Conservation (phyloP, 768 basidiomycete genomes). For the Agaricus blazei region DNA sequence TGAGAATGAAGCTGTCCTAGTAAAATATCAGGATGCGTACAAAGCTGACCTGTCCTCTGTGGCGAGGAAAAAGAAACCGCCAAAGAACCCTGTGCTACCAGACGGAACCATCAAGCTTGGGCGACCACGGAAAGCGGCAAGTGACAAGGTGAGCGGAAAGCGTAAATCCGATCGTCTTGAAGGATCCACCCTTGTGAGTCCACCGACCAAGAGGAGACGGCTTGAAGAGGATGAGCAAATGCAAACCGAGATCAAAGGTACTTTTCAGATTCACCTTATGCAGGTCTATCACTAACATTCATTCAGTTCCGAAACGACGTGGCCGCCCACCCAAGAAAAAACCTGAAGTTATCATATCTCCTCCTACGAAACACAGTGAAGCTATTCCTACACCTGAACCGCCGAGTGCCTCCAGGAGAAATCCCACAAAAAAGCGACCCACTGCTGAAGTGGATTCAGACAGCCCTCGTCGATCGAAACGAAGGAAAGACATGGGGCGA, state of each 20-base stretch:
- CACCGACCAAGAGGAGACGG: not conserved
- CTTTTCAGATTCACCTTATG: too few relatives aligned
- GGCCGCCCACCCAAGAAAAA: constrained; percentile 29
- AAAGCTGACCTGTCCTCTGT: constrained; percentile 18
- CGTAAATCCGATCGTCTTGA: not conserved
- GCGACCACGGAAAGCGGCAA: constrained; percentile 42
- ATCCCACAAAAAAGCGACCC: not conserved
- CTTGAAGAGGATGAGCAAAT: not conserved
- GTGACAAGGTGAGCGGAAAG: not conserved
- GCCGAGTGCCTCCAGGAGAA: not conserved
- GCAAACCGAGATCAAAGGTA: not conserved
- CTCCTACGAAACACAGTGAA: not conserved
- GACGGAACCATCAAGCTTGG: constrained; percentile 55
- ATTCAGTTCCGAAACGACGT: constrained; percentile 29
- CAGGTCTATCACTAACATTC: not conserved
- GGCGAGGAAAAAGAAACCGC: constrained; percentile 21
- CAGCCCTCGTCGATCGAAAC: not conserved
- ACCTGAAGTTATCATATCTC: not conserved
- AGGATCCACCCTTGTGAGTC: not conserved
- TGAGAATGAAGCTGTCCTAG: constrained; percentile 32
- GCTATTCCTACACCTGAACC: not conserved
- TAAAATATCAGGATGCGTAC: constrained; percentile 45
- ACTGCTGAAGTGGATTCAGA: not conserved
- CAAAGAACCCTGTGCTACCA: constrained; percentile 44
- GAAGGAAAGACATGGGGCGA: not conserved